Evolutionary conservation across 805 yeast genomes (phyloP), one percentile per base, ranked within the genome.

Genomic region (Saccharomycopsis babjevae): DNA sequence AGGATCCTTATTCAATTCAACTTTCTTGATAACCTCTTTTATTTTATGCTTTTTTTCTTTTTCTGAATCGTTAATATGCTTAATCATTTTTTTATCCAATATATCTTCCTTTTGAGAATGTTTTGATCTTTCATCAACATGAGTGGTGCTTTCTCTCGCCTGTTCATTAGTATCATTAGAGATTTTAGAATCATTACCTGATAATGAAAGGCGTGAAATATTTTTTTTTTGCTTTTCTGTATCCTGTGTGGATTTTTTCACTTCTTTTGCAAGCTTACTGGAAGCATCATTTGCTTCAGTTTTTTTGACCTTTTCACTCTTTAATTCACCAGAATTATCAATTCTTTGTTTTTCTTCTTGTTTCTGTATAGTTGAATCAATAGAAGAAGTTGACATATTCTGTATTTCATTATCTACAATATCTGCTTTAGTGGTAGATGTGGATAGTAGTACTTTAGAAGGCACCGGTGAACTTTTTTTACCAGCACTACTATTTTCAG

Each of bases 21-120:
- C n/a, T 36, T 61, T 57, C 43, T 38, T 59, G 20, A 59, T 42
- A 1, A 50, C 43, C 38, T 61, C 62, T 34, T 59, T 59, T 8
- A 32, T 22, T 55, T 60, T 57, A 15, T 46, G 57, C 28, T 62
- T 57, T 50, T 40, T 57, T 11, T 46, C 58, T 25, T 57, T 59
- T 13, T 15, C 32, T 15, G 18, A 15, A 2, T 55, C 62, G 22
- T 46, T 46, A 2, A 10, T n/a, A 16, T 32, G 8, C 18, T 46
- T 32, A 34, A 30, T 16, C 16, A 42, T 6, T 32, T 43, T 46
- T 25, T 28, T 32, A 30, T 57, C 59, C 6, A 4, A 11, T 11
- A 13, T 2, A 3, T 22, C n/a, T 22, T 46, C 52, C n/a, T 46
- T 46, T 6, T 46, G 30, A 22, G 28, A 11, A 46, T 2, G 25